Evolutionary conservation across 495 filamentous ascomycete species (phyloP).

Genomic region (Penicillium pancosmium): DNA sequence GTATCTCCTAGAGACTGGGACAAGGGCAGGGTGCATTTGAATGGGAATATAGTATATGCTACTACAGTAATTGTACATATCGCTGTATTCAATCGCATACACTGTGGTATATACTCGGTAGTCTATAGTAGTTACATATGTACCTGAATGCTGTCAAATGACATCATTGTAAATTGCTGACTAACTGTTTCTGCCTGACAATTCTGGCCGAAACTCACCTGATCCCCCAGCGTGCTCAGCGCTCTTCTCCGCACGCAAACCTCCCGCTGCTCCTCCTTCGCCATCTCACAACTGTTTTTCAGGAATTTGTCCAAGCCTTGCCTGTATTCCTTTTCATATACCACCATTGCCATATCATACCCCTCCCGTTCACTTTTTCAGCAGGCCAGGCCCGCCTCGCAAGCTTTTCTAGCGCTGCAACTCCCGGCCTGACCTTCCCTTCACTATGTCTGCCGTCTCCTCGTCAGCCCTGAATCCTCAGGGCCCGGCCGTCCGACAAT

Average conservation of each 20-base stretch:
- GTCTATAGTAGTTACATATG: neutral
- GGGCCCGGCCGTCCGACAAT: slow-evolving; percentile 49
- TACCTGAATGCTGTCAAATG: neutral
- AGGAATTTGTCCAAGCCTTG: neutral
- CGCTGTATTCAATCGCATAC: too few species aligned
- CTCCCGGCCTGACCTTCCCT: slow-evolving; percentile 25
- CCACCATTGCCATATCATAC: slow-evolving; percentile 16
- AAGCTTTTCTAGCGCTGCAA: slow-evolving; percentile 19
- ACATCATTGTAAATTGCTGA: neutral
- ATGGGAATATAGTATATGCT: too few species aligned
- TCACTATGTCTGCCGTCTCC: slow-evolving; percentile 37
- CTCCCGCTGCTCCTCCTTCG: slow-evolving; percentile 19
- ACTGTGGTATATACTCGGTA: too few species aligned
- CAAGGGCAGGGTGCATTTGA: too few species aligned
- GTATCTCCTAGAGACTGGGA: too few species aligned
- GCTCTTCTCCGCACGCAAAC: slow-evolving; percentile 37
- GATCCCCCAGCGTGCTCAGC: neutral
- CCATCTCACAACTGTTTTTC: neutral
- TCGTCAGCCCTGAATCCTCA: slow-evolving; percentile 37
- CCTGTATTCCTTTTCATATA: neutral
- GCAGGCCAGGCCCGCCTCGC: slow-evolving; percentile 12
- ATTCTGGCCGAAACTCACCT: neutral
- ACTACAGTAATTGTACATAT: too few species aligned
- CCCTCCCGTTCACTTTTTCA: slow-evolving; percentile 5
- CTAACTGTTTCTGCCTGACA: neutral